phyloP scores from a whole-genome alignment of 805 yeast species.

The Saccharomycopsis schoenii region DNA sequence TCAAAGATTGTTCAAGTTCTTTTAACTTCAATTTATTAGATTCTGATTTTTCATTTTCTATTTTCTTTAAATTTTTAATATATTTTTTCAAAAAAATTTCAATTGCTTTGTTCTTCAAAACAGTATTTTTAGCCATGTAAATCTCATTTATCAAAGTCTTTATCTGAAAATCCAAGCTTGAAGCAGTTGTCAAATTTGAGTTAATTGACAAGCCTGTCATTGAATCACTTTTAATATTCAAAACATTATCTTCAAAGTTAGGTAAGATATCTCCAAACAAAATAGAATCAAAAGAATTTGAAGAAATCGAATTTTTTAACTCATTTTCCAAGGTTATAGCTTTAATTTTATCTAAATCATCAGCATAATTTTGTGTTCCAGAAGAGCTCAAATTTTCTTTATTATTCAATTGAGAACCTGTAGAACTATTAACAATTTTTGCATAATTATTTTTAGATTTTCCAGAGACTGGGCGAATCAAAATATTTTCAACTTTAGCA shows the following conservation, averaged over 20 bases:
- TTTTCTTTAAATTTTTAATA: slow-evolving; percentile 20
- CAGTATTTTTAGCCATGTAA: slow-evolving; percentile 50
- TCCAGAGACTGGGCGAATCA: slow-evolving; percentile 31
- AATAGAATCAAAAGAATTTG: slow-evolving; percentile 42
- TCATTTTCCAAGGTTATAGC: slow-evolving; percentile 21
- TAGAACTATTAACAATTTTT: slow-evolving; percentile 18
- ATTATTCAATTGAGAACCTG: neutral
- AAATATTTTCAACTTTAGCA: slow-evolving; percentile 68
- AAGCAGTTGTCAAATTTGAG: slow-evolving; percentile 47
- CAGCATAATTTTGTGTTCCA: neutral
- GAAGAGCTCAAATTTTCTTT: neutral
- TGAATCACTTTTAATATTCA: slow-evolving; percentile 38
- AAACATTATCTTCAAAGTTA: slow-evolving; percentile 39
- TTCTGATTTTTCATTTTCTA: slow-evolving; percentile 18
- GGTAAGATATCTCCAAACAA: slow-evolving; percentile 49
- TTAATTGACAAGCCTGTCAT: slow-evolving; percentile 50
- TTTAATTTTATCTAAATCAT: slow-evolving; percentile 2
- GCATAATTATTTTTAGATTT: slow-evolving; percentile 17
- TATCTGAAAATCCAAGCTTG: slow-evolving; percentile 46
- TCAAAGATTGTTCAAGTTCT: slow-evolving; percentile 16
- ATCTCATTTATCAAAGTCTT: slow-evolving; percentile 45
- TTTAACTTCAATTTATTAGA: slow-evolving; percentile 16
- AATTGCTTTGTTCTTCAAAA: slow-evolving; percentile 42
- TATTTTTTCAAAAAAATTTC: slow-evolving; percentile 46
- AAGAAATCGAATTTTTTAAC: slow-evolving; percentile 13